phyloP scores from a whole-genome alignment of 164 flowering plant species.

The Vitis rotundifolia region DNA sequence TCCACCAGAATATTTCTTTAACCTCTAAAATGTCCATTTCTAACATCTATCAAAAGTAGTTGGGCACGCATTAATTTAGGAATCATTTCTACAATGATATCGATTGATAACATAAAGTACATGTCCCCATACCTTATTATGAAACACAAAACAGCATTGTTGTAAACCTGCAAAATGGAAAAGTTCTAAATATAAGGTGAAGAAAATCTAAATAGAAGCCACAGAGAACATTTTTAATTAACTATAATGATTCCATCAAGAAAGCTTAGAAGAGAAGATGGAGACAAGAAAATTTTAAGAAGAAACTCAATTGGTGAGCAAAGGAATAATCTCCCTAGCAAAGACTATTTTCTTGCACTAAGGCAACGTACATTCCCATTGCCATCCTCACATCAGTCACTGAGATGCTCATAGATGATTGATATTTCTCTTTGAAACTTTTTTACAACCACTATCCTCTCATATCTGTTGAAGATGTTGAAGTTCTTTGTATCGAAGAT shows the following conservation, averaged over 20 bases:
- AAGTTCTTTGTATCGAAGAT: too few relatives aligned
- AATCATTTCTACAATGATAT: too few relatives aligned
- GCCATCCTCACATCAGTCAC: background rate
- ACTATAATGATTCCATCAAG: background rate
- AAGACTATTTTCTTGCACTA: background rate
- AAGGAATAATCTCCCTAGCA: background rate
- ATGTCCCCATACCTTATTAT: too few relatives aligned
- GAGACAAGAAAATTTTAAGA: background rate
- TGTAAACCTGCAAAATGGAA: too few relatives aligned
- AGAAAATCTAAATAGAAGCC: background rate
- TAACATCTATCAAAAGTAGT: too few relatives aligned
- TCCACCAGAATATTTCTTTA: too few relatives aligned
- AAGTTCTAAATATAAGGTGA: background rate
- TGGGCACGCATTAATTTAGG: too few relatives aligned
- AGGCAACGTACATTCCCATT: background rate
- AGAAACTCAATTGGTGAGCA: background rate
- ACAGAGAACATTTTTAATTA: background rate
- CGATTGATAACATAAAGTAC: too few relatives aligned
- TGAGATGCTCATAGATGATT: background rate
- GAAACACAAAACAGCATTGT: too few relatives aligned
- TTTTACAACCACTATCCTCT: background rate
- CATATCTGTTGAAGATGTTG: too few relatives aligned
- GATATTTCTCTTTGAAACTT: background rate
- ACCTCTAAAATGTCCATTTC: too few relatives aligned
- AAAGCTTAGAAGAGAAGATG: background rate